A percentile compares a stretch with the other conserved stretches of the same genome.
phyloP scores from a whole-genome alignment of 1,284 basidiomycete species.

The Irpex lacteus region DNA sequence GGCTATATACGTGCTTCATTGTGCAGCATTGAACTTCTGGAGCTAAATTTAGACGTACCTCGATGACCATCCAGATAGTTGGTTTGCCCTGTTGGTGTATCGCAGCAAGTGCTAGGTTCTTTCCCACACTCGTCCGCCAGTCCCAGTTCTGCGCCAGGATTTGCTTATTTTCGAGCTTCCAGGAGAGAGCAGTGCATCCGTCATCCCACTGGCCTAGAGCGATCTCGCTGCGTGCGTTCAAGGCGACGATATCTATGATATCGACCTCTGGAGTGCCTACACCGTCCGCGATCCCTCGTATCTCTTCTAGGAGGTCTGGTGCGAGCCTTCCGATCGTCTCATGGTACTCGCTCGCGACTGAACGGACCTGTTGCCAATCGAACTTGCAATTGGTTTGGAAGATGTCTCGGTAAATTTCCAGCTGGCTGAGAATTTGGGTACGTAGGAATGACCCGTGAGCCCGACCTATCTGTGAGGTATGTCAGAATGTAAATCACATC shows the following conservation, averaged over 20 bases:
- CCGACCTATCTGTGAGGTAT: constrained; percentile 26
- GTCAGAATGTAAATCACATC: background rate
- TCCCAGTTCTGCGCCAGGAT: constrained; percentile 40
- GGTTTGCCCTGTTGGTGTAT: constrained; percentile 29
- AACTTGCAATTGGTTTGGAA: constrained; percentile 31
- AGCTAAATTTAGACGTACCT: constrained; percentile 19
- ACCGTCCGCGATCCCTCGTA: constrained; percentile 33
- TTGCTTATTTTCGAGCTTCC: constrained; percentile 25
- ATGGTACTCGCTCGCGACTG: constrained; percentile 25
- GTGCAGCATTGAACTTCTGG: background rate
- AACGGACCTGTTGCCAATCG: constrained; percentile 23
- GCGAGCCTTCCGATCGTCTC: constrained; percentile 24
- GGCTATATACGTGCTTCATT: constrained; percentile 21
- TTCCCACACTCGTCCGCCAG: constrained; percentile 31
- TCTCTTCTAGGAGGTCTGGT: constrained; percentile 32
- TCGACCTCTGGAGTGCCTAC: constrained; percentile 20
- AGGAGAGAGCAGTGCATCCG: constrained; percentile 35
- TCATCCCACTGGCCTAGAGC: constrained; percentile 35
- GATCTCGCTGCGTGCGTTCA: constrained; percentile 37
- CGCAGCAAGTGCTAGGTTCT: constrained; percentile 32
- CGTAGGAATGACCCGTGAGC: constrained; percentile 29
- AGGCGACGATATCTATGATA: constrained; percentile 32
- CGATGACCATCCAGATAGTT: constrained; percentile 35
- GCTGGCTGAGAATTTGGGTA: constrained; percentile 28
- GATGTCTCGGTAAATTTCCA: constrained; percentile 30